Evolutionary conservation across 495 filamentous ascomycete species (phyloP).

Genomic region (Aspergillus egyptiacus): DNA sequence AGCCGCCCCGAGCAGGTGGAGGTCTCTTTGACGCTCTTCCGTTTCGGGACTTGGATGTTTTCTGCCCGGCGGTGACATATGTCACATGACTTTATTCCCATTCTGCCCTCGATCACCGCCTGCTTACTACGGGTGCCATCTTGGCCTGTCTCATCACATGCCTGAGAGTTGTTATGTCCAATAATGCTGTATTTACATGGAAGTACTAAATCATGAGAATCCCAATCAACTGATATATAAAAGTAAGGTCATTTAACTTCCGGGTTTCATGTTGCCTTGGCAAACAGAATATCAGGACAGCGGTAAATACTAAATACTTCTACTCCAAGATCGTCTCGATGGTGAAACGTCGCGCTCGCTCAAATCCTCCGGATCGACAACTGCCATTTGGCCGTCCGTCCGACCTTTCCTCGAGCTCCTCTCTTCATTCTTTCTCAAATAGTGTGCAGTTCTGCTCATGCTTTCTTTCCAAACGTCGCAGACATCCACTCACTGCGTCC

Average conservation of each 20-base stretch:
- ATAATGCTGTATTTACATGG: background rate
- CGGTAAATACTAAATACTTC: too few relatives aligned
- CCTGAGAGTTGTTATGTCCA: background rate
- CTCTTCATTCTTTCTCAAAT: background rate
- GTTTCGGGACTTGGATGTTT: background rate
- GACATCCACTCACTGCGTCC: background rate
- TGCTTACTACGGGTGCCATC: background rate
- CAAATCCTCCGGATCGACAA: conserved; percentile 11
- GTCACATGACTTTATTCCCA: background rate
- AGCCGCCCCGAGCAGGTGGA: too few relatives aligned
- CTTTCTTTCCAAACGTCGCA: background rate
- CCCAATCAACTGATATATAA: too few relatives aligned
- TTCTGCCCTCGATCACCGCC: background rate
- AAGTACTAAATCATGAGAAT: too few relatives aligned
- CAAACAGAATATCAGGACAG: too few relatives aligned
- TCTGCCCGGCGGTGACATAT: background rate
- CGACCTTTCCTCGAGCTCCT: background rate
- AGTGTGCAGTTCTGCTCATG: background rate
- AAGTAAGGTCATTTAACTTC: too few relatives aligned
- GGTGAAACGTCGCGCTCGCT: conserved; percentile 5
- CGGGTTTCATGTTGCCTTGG: too few relatives aligned
- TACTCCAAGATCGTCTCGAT: background rate
- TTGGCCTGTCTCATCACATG: background rate
- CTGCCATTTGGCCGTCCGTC: conserved; percentile 14
- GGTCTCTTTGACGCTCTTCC: background rate